phyloP scores from a whole-genome alignment of 2,329 filamentous ascomycete genomes.

The Cryphonectria naterciae region DNA sequence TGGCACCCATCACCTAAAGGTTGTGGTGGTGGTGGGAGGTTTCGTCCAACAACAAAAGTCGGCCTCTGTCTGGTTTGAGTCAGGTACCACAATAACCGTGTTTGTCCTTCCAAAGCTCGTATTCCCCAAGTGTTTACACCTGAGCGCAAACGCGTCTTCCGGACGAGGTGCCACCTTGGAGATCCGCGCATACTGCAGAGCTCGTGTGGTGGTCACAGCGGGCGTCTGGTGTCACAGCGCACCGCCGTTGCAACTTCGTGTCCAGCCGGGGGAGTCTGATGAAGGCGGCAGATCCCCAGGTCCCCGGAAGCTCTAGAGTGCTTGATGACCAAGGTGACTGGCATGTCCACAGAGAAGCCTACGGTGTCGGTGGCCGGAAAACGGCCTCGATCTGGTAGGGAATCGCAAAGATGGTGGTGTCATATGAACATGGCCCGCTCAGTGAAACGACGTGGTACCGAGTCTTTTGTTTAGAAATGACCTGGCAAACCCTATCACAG shows the following conservation, averaged over 20 bases:
- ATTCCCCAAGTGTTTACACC: background rate
- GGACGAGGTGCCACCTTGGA: background rate
- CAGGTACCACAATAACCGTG: background rate
- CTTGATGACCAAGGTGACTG: background rate
- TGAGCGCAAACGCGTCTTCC: background rate
- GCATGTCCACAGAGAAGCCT: background rate
- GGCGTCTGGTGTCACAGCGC: background rate
- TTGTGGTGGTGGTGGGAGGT: background rate
- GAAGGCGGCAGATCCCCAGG: background rate
- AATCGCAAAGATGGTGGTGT: background rate
- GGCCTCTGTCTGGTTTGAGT: background rate
- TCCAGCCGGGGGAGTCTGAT: background rate
- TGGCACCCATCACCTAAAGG: background rate
- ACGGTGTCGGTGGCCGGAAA: background rate
- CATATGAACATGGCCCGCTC: background rate
- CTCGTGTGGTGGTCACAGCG: background rate
- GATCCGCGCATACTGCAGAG: background rate
- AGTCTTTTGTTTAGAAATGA: background rate
- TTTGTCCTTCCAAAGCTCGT: background rate
- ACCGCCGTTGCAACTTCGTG: background rate
- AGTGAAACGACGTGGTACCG: background rate
- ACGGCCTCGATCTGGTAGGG: background rate
- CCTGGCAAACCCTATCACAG: background rate
- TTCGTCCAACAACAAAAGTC: background rate
- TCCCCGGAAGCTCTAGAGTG: background rate